Evolutionary conservation across 225 moss, liverwort and hornwort species (phyloP), one percentile per base, ranked within the genome.

Genomic region (Lunularia cruciata): DNA sequence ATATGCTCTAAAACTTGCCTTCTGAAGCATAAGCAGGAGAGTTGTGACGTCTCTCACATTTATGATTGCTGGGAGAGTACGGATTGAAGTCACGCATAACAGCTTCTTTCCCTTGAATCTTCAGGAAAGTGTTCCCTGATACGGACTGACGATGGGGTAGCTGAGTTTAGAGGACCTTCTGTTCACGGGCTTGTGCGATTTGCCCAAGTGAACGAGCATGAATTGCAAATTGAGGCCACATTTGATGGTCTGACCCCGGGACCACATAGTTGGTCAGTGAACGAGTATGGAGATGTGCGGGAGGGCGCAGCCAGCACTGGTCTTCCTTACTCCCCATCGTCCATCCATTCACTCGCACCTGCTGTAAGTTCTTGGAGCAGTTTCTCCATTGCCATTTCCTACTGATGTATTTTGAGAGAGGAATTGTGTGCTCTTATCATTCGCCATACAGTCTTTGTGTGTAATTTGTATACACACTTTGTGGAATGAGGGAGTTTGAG

Each of bases 131-230:
- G 40, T 40, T 61, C 61, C 13, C 23, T 25, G 4, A 14, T 61
- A 14, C 25, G 38, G 10, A 60, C 10, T 13, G 73, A 66, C 47
- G 73, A 65, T 27, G 73, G 73, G 36, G 90, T 90, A 14, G 90
- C 90, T 51, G 90, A 87, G 66, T 86, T 88, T 58, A 90, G 84
- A 70, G 87, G 90, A 14, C 87, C 90, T 0, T 72, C 63, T 30
- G 80, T 90, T 40, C 72, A 84, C 54, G 90, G 90, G 6, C 79
- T 90, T 56, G 87, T 90, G 65, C 76, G 85, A 38, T 87, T 90
- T 30, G 75, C 78, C 0, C 87, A 86, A 79, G 76, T 53, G 5
- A 73, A 75, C 48, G 62, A 51, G 35, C 26, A 71, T 18, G 74
- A 76, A 34, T 74, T 82, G 56, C 70, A 66, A 56, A 79, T 90